These are phyloP conservation scores for Lactarius quietus DNA, from an alignment of 768 basidiomycete species.

Conservation along the genomic window DNA sequence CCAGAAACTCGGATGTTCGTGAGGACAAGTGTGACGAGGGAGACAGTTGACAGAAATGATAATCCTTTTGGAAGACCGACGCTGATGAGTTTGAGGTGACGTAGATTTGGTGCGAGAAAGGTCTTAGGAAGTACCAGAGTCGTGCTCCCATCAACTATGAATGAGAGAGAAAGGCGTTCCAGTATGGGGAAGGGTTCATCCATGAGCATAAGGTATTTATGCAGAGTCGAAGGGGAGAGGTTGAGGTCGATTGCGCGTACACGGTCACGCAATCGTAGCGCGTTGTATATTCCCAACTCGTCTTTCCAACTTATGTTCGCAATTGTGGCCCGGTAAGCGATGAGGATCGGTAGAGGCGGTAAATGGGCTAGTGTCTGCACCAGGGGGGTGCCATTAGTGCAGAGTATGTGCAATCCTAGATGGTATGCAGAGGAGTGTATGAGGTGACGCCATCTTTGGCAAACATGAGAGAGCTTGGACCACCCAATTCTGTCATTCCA, in stretches of 20 bases:
- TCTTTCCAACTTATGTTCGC: neutral
- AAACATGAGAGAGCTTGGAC: conserved; percentile 11
- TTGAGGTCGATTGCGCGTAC: neutral
- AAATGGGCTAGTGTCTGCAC: neutral
- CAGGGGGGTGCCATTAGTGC: neutral
- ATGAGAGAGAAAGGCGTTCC: neutral
- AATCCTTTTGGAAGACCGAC: conserved; percentile 1
- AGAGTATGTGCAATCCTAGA: neutral
- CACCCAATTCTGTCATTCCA: conserved; percentile 7
- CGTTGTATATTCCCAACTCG: neutral
- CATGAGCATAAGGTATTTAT: neutral
- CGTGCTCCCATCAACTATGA: neutral
- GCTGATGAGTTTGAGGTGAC: neutral
- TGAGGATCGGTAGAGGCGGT: neutral
- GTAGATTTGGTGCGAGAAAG: neutral
- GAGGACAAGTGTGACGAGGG: neutral
- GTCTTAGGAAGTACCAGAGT: neutral
- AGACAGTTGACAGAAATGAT: neutral
- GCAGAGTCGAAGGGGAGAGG: neutral
- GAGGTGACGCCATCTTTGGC: conserved; percentile 8
- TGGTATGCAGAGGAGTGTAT: neutral
- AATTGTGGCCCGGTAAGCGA: neutral
- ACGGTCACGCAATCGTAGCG: neutral
- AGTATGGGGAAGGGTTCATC: neutral
- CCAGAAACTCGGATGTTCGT: neutral